A percentile compares a stretch with the other conserved stretches of the same genome.
phyloP scores from a whole-genome alignment of 2,329 filamentous ascomycete genomes.

The Torrubiella hemipterigena region DNA sequence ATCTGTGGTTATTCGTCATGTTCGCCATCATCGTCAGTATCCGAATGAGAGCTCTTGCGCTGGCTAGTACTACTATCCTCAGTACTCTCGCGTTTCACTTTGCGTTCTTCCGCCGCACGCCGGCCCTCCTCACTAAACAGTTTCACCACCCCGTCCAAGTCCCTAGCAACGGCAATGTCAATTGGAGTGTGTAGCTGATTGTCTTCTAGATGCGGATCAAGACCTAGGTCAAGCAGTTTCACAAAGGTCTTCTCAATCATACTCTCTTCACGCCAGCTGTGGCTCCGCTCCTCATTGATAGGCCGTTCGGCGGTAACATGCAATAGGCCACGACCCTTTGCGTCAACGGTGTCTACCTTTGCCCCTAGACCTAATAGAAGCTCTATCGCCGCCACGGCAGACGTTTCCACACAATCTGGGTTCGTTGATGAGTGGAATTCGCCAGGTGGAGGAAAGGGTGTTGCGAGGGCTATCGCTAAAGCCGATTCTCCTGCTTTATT shows the following conservation, averaged over 20 bases:
- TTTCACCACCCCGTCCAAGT: conserved; percentile 8
- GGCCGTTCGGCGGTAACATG: conserved; percentile 9
- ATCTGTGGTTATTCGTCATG: too few relatives aligned
- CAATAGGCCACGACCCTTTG: conserved; percentile 10
- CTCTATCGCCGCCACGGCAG: neutral
- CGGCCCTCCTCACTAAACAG: conserved; percentile 9
- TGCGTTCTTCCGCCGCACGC: conserved; percentile 1
- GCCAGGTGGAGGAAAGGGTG: neutral
- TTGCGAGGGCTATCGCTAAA: neutral
- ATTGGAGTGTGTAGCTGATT: conserved; percentile 9
- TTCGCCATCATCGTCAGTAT: too few relatives aligned
- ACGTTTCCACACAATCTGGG: neutral
- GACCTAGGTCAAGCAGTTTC: conserved; percentile 8
- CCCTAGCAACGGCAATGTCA: conserved; percentile 15
- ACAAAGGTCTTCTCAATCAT: conserved; percentile 6
- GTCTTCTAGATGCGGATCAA: conserved; percentile 12
- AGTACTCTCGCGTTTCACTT: neutral
- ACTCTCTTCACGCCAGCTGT: too few relatives aligned
- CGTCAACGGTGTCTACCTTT: conserved; percentile 8
- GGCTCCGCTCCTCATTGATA: neutral
- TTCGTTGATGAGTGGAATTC: neutral
- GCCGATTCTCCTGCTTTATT: conserved; percentile 1
- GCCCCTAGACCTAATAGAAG: conserved; percentile 4
- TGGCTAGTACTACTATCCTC: too few relatives aligned
- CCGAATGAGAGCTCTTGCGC: too few relatives aligned